Evolutionary conservation across 1,284 basidiomycete species (phyloP), one percentile per base, ranked within the genome.

Genomic region (Ustilago tritici): DNA sequence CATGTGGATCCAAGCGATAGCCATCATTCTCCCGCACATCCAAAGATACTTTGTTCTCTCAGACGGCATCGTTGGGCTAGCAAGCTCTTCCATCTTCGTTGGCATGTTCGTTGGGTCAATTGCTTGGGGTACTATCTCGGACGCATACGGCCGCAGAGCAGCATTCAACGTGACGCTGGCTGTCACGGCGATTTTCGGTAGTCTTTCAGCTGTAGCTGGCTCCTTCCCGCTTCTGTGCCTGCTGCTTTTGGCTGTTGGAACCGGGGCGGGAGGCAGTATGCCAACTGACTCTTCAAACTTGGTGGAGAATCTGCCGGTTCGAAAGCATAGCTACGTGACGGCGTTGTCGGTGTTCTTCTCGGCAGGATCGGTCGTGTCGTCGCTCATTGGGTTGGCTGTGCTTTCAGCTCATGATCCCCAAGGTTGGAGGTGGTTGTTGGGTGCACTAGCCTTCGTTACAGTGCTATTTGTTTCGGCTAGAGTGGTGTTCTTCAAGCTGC

Each of bases 51-150:
- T 70, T 23, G 38, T 32, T 7, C 91, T 95, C 14, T 89, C 90
- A 32, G 92, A 95, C 86, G 89, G 88, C 59, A 90, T 90, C 79
- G 93, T 95, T 65, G 93, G 93, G 40, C 85, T 89, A 1, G 87
- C 94, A 2, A 93, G 92, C 0, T 92, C 93, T 3, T 91, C 91
- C 9, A 92, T 93, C 89, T 94, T 95, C 86, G 91, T 90, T 8
- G 93, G 96, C 47, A 98, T 98, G 96, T 97, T 97, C 94, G 86
- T 98, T 65, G 95, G 95, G 4, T 94, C 95, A 0, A 88, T 96
- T 11, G 79, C 69, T 0, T 86, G 84, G 85, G 86, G 85, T 4
- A 73, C 71, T 43, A 80, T 83, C 38, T 86, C 87, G n/a, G 87
- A 88, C 65, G 71, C 83, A 7, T 82, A 83, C 56, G 96, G 96